Evolutionary conservation across 306 rosid species (phyloP), one percentile per base, ranked within the genome.

Genomic region (Cucurbita moschata): DNA sequence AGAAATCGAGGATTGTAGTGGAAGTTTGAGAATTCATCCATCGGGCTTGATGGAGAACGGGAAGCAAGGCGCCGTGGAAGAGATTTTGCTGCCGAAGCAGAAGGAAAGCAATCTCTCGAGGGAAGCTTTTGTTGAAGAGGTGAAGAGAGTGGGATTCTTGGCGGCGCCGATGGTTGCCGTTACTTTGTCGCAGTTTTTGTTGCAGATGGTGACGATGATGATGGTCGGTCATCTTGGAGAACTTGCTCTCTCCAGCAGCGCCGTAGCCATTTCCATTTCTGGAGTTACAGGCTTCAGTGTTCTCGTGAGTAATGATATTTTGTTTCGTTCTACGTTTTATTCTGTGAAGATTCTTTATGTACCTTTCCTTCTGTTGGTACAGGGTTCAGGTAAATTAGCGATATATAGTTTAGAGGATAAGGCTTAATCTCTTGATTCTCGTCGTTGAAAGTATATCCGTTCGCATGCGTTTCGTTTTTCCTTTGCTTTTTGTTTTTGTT

Each of bases 171-270:
- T 87, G 92, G 74, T 85, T 42, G 66, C 83, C 44, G 92, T 87
- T 8, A 79, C 73, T 63, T 7, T 81, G 10, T 80, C 89, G 1
- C 87, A 79, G 46, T 87, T 60, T 81, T 72, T 83, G 54, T 76
- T 87, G 38, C 92, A 87, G 69, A 77, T 82, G 2, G 73, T 85
- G 14, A 77, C 90, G 10, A 35, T 79, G 64, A 82, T 69, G 82
- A 82, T 85, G 87, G 92, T 88, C n/a, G 92, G 92, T 58, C 92
- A 85, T 72, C 79, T 85, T 53, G 85, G 92, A 7, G 83, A 78
- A 50, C 86, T 88, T 71, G 84, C 88, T 77, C 88, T 85, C 75
- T 85, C 92, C 15, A 85, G 89, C 85, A 83, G 86, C 1, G 86
- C 89, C 3, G 79, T 88, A 38, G 88, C 92, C 39, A 73, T 80